Conservation (phyloP, 2,329 filamentous ascomycete species). For the Sporothrix curviconia region DNA sequence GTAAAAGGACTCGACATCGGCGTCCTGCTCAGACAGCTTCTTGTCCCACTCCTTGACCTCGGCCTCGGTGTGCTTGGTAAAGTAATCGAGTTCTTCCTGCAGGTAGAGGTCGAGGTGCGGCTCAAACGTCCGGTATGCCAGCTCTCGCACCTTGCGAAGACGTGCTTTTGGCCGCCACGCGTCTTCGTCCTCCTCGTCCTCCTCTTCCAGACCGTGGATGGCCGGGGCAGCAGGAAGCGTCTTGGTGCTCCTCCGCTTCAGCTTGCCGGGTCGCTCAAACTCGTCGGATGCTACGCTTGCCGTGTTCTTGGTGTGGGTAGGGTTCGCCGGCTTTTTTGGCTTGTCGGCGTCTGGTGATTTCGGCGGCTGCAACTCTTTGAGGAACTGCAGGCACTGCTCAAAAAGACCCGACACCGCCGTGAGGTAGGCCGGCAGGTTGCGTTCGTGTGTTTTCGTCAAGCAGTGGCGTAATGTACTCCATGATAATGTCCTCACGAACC, state of each 20-base stretch:
- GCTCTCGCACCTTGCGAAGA: slow-evolving; percentile 50
- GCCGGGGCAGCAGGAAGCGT: not conserved
- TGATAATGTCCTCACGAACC: slow-evolving; percentile 74
- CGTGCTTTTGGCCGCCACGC: slow-evolving; percentile 15
- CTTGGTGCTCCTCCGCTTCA: slow-evolving; percentile 3
- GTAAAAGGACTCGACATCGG: slow-evolving; percentile 83
- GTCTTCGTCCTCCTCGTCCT: slow-evolving; percentile 7
- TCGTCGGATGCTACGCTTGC: not conserved
- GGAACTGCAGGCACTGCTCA: slow-evolving; percentile 75
- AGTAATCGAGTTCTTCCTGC: slow-evolving; percentile 82
- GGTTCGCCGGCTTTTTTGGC: not conserved
- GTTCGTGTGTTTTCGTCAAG: slow-evolving; percentile 81
- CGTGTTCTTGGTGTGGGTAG: slow-evolving; percentile 2
- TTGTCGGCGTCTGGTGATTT: slow-evolving; percentile 36
- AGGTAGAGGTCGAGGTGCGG: slow-evolving; percentile 91
- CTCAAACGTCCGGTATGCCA: slow-evolving; percentile 72
- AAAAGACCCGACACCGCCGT: slow-evolving; percentile 83
- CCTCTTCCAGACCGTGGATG: slow-evolving; percentile 2
- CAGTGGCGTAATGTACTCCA: slow-evolving; percentile 76
- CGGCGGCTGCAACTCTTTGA: slow-evolving; percentile 62
- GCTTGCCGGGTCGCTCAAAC: not conserved
- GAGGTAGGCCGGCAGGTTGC: slow-evolving; percentile 69
- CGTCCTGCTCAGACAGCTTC: slow-evolving; percentile 84
- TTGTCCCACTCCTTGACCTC: slow-evolving; percentile 86
- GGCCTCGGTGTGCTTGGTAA: slow-evolving; percentile 66